Evolutionary conservation across 192 early-diverging fungal genomes (phyloP).

Genomic region (Entophlyctis helioformis): DNA sequence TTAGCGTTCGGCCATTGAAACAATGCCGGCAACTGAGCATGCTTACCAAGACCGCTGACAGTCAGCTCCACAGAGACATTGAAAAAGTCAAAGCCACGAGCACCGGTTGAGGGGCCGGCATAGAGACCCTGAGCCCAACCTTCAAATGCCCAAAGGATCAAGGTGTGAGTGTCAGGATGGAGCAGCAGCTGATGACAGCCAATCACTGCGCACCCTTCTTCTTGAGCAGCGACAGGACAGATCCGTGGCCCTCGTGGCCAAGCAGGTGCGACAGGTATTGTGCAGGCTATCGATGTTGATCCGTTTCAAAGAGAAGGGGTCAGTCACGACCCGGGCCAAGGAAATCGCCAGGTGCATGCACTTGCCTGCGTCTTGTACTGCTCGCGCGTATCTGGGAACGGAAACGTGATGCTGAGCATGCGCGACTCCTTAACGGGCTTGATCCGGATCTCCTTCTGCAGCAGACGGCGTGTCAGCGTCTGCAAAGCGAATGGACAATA

Average conservation of each 20-base stretch:
- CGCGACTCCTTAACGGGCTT: slow-evolving; percentile 65
- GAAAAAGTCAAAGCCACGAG: slow-evolving; percentile 69
- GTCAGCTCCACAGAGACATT: slow-evolving; percentile 76
- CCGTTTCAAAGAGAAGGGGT: too few species aligned
- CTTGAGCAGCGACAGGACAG: slow-evolving; percentile 74
- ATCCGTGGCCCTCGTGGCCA: slow-evolving; percentile 85
- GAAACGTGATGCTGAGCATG: slow-evolving; percentile 70
- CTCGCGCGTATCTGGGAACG: slow-evolving; percentile 68
- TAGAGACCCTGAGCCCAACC: slow-evolving; percentile 76
- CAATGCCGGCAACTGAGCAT: slow-evolving; percentile 1
- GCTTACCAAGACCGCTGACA: slow-evolving; percentile 55
- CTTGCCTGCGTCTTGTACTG: slow-evolving; percentile 13
- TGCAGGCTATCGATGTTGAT: slow-evolving; percentile 33
- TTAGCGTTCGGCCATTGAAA: too few species aligned
- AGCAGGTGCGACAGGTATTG: slow-evolving; percentile 78
- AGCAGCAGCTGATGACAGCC: too few species aligned
- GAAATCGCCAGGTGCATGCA: neutral
- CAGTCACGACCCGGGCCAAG: too few species aligned
- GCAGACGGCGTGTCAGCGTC: too few species aligned
- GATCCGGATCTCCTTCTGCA: slow-evolving; percentile 40
- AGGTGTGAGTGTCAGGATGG: too few species aligned
- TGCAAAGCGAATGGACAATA: neutral
- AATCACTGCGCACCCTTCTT: slow-evolving; percentile 46
- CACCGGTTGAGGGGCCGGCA: slow-evolving; percentile 50
- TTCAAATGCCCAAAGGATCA: neutral